Evolutionary conservation across 768 basidiomycete species (phyloP).

Genomic region (Vararia minispora): DNA sequence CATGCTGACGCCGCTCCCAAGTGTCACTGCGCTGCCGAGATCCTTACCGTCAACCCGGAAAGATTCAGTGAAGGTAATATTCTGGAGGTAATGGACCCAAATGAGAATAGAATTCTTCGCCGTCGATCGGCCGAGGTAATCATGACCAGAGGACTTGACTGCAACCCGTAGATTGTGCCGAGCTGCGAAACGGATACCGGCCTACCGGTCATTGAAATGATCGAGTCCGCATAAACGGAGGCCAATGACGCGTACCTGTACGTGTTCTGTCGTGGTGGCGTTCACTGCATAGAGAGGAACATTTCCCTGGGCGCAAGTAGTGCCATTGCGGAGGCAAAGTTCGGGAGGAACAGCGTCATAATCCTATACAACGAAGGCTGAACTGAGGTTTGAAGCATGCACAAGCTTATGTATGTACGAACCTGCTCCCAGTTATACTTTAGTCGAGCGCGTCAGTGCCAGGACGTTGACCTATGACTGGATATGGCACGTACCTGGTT

Average conservation of each 20-base stretch:
- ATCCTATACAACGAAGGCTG: too few relatives aligned
- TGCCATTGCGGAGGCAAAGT: conserved; percentile 9
- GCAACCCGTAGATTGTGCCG: conserved; percentile 21
- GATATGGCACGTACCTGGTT: conserved; percentile 7
- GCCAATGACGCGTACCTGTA: too few relatives aligned
- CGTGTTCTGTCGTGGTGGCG: conserved; percentile 6
- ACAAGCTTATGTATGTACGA: too few relatives aligned
- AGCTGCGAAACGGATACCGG: conserved; percentile 21
- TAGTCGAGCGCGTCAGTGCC: too few relatives aligned
- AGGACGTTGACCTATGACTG: too few relatives aligned
- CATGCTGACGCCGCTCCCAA: conserved; percentile 15
- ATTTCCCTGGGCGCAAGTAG: conserved; percentile 7
- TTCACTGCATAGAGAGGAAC: conserved; percentile 13
- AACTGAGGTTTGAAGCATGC: too few relatives aligned
- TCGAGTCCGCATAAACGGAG: too few relatives aligned
- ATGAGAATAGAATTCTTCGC: conserved; percentile 29
- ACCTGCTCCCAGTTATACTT: conserved; percentile 15
- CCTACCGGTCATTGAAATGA: too few relatives aligned
- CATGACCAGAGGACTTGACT: conserved; percentile 27
- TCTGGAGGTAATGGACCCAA: conserved; percentile 28
- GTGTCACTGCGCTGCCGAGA: conserved; percentile 18
- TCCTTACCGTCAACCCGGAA: conserved; percentile 13
- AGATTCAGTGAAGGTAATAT: conserved; percentile 21
- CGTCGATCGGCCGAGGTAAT: conserved; percentile 33
- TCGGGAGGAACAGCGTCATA: too few relatives aligned